These are phyloP conservation scores for Candida sp. DNA, from an alignment of 1,139 yeast genomes.

Conservation along the genomic window DNA sequence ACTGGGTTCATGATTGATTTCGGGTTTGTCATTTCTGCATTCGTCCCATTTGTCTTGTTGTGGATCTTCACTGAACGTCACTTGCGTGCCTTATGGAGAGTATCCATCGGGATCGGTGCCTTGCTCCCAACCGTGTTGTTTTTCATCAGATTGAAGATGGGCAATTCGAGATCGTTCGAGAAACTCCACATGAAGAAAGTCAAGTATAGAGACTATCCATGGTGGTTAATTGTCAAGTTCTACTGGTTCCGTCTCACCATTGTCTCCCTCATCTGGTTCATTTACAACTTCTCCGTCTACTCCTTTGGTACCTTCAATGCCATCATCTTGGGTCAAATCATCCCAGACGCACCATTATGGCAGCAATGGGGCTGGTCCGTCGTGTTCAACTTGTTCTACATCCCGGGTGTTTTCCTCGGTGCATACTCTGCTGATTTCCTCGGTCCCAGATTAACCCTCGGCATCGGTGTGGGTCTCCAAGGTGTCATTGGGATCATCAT, in stretches of 20 bases:
- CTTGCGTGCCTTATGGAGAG: slow-evolving; percentile 87
- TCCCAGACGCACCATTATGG: slow-evolving; percentile 54
- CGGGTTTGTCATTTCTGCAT: slow-evolving; percentile 84
- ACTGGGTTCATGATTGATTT: slow-evolving; percentile 87
- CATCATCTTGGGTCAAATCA: slow-evolving; percentile 60
- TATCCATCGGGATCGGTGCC: slow-evolving; percentile 90
- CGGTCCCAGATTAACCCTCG: slow-evolving; percentile 85
- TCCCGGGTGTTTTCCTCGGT: slow-evolving; percentile 90
- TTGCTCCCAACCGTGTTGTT: slow-evolving; percentile 82
- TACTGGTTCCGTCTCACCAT: slow-evolving; percentile 82
- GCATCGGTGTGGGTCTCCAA: slow-evolving; percentile 70
- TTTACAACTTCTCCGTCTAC: slow-evolving; percentile 86
- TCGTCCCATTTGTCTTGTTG: slow-evolving; percentile 83
- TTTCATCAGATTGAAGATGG: slow-evolving; percentile 73
- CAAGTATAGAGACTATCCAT: slow-evolving; percentile 54
- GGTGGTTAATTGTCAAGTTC: slow-evolving; percentile 69
- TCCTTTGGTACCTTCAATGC: slow-evolving; percentile 87
- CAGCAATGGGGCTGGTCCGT: slow-evolving; percentile 93
- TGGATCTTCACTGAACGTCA: slow-evolving; percentile 80
- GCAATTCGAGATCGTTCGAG: slow-evolving; percentile 71
- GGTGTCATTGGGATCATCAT: slow-evolving; percentile 84
- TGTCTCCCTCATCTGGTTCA: slow-evolving; percentile 84
- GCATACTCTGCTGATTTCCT: slow-evolving; percentile 79
- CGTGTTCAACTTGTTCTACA: slow-evolving; percentile 82
- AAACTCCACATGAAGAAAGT: slow-evolving; percentile 72